phyloP scores from a whole-genome alignment of 768 basidiomycete species.

The Lentinus tigrinus region DNA sequence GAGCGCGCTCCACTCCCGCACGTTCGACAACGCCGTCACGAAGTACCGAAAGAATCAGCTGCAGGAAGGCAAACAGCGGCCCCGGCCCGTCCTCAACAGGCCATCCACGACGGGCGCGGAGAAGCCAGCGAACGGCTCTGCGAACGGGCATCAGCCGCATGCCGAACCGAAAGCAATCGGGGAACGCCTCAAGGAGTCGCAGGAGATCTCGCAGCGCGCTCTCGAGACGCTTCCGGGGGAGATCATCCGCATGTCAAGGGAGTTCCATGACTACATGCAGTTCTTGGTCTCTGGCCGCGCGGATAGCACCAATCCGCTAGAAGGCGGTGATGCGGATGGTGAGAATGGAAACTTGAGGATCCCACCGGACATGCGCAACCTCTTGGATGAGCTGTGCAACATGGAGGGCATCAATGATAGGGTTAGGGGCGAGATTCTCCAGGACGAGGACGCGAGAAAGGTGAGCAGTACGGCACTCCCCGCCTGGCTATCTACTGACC shows the following conservation, averaged over 20 bases:
- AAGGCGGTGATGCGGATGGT: constrained; percentile 1
- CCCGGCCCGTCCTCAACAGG: neutral
- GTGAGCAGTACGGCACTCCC: constrained; percentile 26
- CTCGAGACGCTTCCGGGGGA: constrained; percentile 40
- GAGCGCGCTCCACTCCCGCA: constrained; percentile 44
- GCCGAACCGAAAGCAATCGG: constrained; percentile 4
- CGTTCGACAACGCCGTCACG: constrained; percentile 46
- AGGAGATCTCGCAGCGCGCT: constrained; percentile 24
- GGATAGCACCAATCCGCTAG: constrained; percentile 1
- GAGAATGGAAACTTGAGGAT: constrained; percentile 10
- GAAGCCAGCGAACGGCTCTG: neutral
- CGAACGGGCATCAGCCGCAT: neutral
- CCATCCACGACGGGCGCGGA: neutral
- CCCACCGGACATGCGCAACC: constrained; percentile 30
- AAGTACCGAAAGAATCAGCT: constrained; percentile 35
- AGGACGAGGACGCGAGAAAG: constrained; percentile 42
- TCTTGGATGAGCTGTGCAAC: constrained; percentile 44
- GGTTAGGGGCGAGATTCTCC: constrained; percentile 40
- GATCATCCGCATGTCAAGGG: constrained; percentile 36
- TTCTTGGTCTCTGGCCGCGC: constrained; percentile 26
- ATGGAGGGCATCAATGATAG: constrained; percentile 31
- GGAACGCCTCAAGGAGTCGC: constrained; percentile 4
- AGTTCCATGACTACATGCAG: constrained; percentile 42
- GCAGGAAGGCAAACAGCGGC: constrained; percentile 7
- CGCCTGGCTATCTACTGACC: neutral